Evolutionary conservation across 2,329 filamentous ascomycete species (phyloP).

Genomic region (Phyllosticta ampelicida): DNA sequence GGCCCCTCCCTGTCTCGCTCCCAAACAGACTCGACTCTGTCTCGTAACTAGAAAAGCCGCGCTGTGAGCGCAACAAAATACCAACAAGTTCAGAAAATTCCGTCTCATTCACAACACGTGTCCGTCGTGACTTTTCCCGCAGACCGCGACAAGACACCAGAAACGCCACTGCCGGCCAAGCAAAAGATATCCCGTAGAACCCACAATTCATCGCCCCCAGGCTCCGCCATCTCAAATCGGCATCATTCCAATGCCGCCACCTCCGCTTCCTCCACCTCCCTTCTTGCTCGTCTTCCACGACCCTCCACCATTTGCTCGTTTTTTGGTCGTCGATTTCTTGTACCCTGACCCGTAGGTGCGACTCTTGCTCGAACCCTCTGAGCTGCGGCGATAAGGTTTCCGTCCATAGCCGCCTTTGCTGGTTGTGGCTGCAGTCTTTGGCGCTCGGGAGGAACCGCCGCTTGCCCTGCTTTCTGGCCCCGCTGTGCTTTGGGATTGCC

Average conservation of each 20-base stretch:
- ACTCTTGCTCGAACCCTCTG: constrained; percentile 7
- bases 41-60: not conserved
- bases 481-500: constrained; percentile 3
- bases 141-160: not conserved
- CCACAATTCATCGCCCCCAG: not conserved
- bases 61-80: not conserved
- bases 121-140: not conserved
- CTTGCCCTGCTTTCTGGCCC: not conserved
- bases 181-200: not conserved
- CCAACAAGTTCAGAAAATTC: not conserved
- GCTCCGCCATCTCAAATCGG: constrained; percentile 19
- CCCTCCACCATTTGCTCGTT: constrained; percentile 2
- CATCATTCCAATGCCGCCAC: constrained; percentile 28
- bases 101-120: not conserved
- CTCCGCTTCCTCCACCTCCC: constrained; percentile 12
- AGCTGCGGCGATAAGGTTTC: constrained; percentile 4
- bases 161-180: not conserved
- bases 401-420: constrained; percentile 1
- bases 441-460: not conserved
- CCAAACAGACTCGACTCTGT: not conserved
- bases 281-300: constrained; percentile 3
- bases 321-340: constrained; percentile 10
- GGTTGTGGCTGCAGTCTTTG: not conserved
- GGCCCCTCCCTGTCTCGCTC: not conserved
- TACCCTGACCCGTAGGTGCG: not conserved